Conservation (phyloP, 2,329 filamentous ascomycete genomes). For the Trichoderma lentiforme region DNA sequence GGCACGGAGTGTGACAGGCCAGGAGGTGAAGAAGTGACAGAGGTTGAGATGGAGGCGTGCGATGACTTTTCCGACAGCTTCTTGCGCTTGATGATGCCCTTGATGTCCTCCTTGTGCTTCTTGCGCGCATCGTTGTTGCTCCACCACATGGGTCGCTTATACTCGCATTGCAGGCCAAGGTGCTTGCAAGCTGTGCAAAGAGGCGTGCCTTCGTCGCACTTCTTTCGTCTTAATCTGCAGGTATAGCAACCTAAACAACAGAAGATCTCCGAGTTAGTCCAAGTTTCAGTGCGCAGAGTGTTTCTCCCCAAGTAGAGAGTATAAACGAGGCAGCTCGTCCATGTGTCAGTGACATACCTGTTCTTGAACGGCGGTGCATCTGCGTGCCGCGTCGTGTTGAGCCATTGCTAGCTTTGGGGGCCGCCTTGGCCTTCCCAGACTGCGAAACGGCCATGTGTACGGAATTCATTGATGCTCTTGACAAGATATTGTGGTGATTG, state of each 20-base stretch:
- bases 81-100: constrained; percentile 95
- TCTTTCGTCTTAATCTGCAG: constrained; percentile 64
- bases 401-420: constrained; percentile 51
- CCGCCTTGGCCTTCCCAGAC: constrained; percentile 56
- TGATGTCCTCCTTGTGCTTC: constrained; percentile 90
- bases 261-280: background rate
- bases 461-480: constrained; percentile 44
- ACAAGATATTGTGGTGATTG: constrained; percentile 51
- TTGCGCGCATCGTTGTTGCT: constrained; percentile 83
- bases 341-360: constrained; percentile 62
- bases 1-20: constrained; percentile 78
- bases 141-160: constrained; percentile 97
- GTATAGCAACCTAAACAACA: constrained; percentile 59
- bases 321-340: background rate
- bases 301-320: background rate
- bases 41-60: constrained; percentile 48
- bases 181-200: constrained; percentile 65
- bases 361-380: constrained; percentile 91
- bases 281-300: background rate
- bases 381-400: constrained; percentile 69
- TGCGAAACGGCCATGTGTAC: constrained; percentile 62
- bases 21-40: constrained; percentile 68
- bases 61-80: constrained; percentile 86
- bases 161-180: constrained; percentile 86
- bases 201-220: constrained; percentile 64